Percentiles rank a stretch among this genome's conserved stretches.
Evolutionary conservation across 768 basidiomycete species (phyloP).

Genomic region (Termitomyces sp.): DNA sequence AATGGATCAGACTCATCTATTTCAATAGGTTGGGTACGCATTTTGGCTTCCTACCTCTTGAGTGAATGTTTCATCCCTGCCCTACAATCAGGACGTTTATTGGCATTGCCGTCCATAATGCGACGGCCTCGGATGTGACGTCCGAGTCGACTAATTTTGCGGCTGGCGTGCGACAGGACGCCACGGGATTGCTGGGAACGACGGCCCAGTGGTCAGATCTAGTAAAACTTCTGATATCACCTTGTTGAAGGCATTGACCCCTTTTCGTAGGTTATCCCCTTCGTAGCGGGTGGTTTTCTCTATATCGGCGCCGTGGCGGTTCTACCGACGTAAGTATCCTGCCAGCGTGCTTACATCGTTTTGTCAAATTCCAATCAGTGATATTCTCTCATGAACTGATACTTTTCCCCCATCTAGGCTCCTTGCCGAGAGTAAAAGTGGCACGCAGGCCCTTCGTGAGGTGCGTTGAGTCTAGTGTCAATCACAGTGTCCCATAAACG

Average conservation of each 20-base stretch:
- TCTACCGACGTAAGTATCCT: slow-evolving; percentile 71
- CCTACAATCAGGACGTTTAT: slow-evolving; percentile 65
- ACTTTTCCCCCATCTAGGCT: slow-evolving; percentile 36
- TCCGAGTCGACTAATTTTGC: slow-evolving; percentile 56
- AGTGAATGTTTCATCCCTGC: slow-evolving; percentile 4
- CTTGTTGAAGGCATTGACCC: slow-evolving; percentile 2
- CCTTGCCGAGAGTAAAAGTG: slow-evolving; percentile 84
- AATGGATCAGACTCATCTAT: slow-evolving; percentile 12
- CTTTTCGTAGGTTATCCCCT: slow-evolving; percentile 70
- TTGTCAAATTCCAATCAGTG: background rate
- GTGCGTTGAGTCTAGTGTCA: slow-evolving; percentile 34
- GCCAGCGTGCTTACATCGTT: background rate
- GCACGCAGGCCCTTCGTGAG: slow-evolving; percentile 87
- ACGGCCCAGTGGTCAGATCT: slow-evolving; percentile 77
- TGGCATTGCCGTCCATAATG: slow-evolving; percentile 80
- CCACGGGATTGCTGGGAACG: slow-evolving; percentile 79
- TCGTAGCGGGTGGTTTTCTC: slow-evolving; percentile 88
- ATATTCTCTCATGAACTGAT: slow-evolving; percentile 5
- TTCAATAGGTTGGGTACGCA: slow-evolving; percentile 37
- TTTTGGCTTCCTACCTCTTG: slow-evolving; percentile 1
- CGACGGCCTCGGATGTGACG: slow-evolving; percentile 49
- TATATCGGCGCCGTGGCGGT: slow-evolving; percentile 94
- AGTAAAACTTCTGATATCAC: slow-evolving; percentile 41
- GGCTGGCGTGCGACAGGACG: slow-evolving; percentile 72
- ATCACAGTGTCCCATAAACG: slow-evolving; percentile 9